A percentile compares a stretch with the other conserved stretches of the same genome.
These are phyloP conservation scores for Hypoxylon rubiginosum DNA, from an alignment of 2,329 filamentous ascomycete genomes.

Conservation along the genomic window DNA sequence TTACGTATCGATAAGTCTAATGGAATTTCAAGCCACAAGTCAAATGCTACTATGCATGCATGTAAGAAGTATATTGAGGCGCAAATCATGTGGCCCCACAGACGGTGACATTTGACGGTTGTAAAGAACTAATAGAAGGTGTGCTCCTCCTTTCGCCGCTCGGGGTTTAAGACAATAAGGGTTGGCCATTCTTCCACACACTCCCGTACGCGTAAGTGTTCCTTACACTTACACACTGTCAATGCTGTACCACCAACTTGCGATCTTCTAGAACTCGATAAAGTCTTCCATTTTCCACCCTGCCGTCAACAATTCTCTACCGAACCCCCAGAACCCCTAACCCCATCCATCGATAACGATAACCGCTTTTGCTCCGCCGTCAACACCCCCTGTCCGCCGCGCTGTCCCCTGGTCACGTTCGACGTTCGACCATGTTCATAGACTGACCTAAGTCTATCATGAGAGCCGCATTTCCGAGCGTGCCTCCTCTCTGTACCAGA, in stretches of 20 bases:
- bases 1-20: slow-evolving; percentile 33
- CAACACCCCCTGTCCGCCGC: slow-evolving; percentile 17
- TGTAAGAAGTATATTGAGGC: slow-evolving; percentile 22
- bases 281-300: background rate
- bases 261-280: slow-evolving; percentile 26
- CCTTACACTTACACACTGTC: slow-evolving; percentile 25
- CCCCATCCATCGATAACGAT: slow-evolving; percentile 20
- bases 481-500: slow-evolving; percentile 47
- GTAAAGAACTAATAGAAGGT: slow-evolving; percentile 18
- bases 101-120: slow-evolving; percentile 27
- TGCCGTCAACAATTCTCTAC: slow-evolving; percentile 16
- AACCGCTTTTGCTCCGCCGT: slow-evolving; percentile 21
- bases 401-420: slow-evolving; percentile 35
- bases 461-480: slow-evolving; percentile 51
- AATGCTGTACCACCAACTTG: slow-evolving; percentile 33
- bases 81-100: slow-evolving; percentile 38
- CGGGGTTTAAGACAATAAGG: slow-evolving; percentile 38
- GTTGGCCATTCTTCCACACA: slow-evolving; percentile 14
- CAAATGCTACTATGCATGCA: slow-evolving; percentile 5
- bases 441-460: slow-evolving; percentile 50
- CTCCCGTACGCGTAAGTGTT: slow-evolving; percentile 30
- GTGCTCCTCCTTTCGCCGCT: slow-evolving; percentile 38
- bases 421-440: slow-evolving; percentile 53
- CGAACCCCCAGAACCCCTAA: too few relatives aligned
- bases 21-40: slow-evolving; percentile 36